These are phyloP conservation scores for Aspergillus cejpii DNA, from an alignment of 2,329 filamentous ascomycete species.

Conservation along the genomic window DNA sequence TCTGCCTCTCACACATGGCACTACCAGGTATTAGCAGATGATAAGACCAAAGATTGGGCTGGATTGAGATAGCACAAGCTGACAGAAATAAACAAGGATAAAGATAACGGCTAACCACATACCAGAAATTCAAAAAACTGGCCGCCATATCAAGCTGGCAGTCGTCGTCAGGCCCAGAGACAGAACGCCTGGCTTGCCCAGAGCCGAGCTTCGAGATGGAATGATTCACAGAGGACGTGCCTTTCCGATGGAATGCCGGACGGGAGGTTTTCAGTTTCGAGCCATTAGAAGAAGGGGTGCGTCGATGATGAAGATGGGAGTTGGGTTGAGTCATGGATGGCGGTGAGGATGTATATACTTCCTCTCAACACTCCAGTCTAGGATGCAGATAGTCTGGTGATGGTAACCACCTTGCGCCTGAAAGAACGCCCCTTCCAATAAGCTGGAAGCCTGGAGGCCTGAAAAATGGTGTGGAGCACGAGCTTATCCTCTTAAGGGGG, in stretches of 20 bases:
- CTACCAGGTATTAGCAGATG: conserved; percentile 41
- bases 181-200: conserved; percentile 19
- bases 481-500: conserved; percentile 20
- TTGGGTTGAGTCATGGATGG: conserved; percentile 35
- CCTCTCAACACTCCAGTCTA: too few relatives aligned
- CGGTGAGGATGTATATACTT: conserved; percentile 30
- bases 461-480: conserved; percentile 22
- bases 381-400: conserved; percentile 13
- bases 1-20: conserved; percentile 60
- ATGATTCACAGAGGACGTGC: conserved; percentile 24
- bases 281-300: conserved; percentile 29
- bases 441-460: neutral
- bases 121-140: conserved; percentile 44
- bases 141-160: conserved; percentile 37
- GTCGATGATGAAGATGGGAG: conserved; percentile 25
- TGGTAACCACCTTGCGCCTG: conserved; percentile 15
- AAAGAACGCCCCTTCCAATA: conserved; percentile 5
- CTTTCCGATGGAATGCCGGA: conserved; percentile 31
- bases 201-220: conserved; percentile 33
- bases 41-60: conserved; percentile 8
- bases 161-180: conserved; percentile 23
- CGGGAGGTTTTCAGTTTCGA: conserved; percentile 28
- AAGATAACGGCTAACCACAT: conserved; percentile 17
- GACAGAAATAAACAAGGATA: conserved; percentile 3
- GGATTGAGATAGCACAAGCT: conserved; percentile 20